Conservation (phyloP, 2,329 filamentous ascomycete genomes). For the Epichloe elymi region DNA sequence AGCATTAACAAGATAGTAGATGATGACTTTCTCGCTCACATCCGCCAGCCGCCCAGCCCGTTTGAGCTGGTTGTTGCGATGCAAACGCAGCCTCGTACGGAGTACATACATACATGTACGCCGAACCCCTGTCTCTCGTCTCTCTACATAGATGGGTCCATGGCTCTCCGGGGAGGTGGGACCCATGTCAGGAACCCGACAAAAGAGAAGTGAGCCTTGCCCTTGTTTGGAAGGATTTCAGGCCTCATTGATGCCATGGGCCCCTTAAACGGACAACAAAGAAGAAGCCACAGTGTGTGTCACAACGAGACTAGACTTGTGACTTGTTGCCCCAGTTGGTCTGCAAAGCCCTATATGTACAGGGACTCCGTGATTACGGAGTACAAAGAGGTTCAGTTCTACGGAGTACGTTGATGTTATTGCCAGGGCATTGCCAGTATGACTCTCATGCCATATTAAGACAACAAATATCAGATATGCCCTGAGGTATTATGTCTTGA, state of each 20-base stretch:
- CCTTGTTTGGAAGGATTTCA: constrained; percentile 3
- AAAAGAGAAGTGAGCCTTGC: constrained; percentile 1
- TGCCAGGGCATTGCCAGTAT: background rate
- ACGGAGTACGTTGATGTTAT: no score
- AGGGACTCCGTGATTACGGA: no score
- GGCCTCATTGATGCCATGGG: constrained; percentile 1
- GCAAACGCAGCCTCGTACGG: constrained; percentile 2
- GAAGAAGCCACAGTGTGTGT: background rate
- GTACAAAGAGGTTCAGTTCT: background rate
- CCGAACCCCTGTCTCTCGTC: constrained; percentile 4
- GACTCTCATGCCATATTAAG: background rate
- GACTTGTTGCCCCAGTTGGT: background rate
- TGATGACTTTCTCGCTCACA: background rate
- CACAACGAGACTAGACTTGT: background rate
- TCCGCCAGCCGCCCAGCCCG: background rate
- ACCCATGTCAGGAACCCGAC: constrained; percentile 7
- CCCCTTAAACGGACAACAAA: constrained; percentile 1
- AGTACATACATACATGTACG: background rate
- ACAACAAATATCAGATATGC: background rate
- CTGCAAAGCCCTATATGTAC: no score
- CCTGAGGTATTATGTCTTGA: background rate
- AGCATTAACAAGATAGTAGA: background rate
- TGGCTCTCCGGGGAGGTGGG: constrained; percentile 7
- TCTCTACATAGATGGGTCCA: constrained; percentile 1
- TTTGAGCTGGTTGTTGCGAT: constrained; percentile 2